Conservation (phyloP, 2,329 filamentous ascomycete genomes). For the Sporothrix brunneoviolacea region DNA sequence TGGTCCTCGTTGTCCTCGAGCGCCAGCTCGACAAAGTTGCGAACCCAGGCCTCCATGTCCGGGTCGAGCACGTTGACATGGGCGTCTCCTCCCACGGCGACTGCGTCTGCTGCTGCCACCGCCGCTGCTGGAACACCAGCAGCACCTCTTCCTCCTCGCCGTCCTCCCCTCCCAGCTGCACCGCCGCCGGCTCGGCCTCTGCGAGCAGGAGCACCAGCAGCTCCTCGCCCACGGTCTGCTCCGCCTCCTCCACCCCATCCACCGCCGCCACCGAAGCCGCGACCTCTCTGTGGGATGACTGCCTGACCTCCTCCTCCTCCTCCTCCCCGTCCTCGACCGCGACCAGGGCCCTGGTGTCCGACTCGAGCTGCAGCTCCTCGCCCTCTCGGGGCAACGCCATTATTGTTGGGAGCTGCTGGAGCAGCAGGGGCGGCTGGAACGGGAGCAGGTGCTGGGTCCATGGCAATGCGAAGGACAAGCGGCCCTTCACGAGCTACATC, state of each 20-base stretch:
- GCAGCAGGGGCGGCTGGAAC: not conserved
- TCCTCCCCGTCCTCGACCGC: not conserved
- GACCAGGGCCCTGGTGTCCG: not conserved
- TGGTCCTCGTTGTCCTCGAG: constrained; percentile 18
- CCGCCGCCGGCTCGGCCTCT: not conserved
- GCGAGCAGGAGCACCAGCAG: not conserved
- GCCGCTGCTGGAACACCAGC: no score
- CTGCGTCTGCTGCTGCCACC: not conserved
- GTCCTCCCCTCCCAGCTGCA: not conserved
- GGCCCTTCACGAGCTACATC: constrained; percentile 50
- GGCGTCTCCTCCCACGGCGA: not conserved
- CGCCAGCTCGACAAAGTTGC: constrained; percentile 20
- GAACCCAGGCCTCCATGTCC: constrained; percentile 16
- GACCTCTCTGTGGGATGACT: not conserved
- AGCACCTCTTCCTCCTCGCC: not conserved
- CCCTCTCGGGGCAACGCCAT: constrained; percentile 1
- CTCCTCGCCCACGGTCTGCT: not conserved
- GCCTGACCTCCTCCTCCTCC: not conserved
- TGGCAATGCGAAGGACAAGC: constrained; percentile 48
- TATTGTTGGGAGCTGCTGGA: not conserved
- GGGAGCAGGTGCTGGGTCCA: constrained; percentile 18
- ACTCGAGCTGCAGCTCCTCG: constrained; percentile 1
- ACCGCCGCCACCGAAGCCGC: not conserved
- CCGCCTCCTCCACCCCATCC: not conserved
- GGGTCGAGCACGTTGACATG: constrained; percentile 10